Base-by-base conservation (phyloP, 2,329 filamentous ascomycete genomes). In the Trichophyton equinum region DNA sequence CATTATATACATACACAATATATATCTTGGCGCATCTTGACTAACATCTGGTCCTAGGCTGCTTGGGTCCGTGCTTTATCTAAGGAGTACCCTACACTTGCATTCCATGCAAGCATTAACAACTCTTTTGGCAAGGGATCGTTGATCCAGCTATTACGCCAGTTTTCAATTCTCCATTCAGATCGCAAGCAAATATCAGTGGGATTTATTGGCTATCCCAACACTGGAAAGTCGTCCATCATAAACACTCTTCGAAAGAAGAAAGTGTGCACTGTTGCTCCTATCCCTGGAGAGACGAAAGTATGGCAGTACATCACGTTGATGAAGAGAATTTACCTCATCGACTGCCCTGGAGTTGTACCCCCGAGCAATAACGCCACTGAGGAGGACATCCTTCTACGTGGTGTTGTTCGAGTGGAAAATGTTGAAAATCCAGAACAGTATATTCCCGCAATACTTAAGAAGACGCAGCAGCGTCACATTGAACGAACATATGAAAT, bases 51-150 rank as follows among this genome's bases (percentile, higher is more conserved):
- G 68, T 70, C 66, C 69, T 73, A 97, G 94, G 92, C 94, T 69
- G 85, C 87, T 63, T 99, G 94, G 94, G 92, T 99, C 59, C 86
- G 89, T 65, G 77, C 83, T 59, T 80, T 99, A 0, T 95, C 90
- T 3, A 94, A 90, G 71, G 90, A 96, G 66, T 89, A 94, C 68
- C 94, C 94, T 1, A 97, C 92, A 1, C 83, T 96, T 53, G 94
- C 94, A 3, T 96, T 99, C 77, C 90, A 96, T 69, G 90, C 92
- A 2, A 91, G 85, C 58, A 90, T 99, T 70, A 97, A 88, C 70
- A 96, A 99, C 72, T 91, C 89, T 0, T 99, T 99, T 67, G 94
- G 94, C 64, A 97, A 97, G 76, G 94, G 94, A 18, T 95, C 89
- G 7, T 77, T 97, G 62, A 97, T 99, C 63, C 87, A 89, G 63